Percentiles rank a stretch among this genome's conserved stretches.
phyloP scores from a whole-genome alignment of 768 basidiomycete genomes.

The Phlebiopsis flavidoalba region DNA sequence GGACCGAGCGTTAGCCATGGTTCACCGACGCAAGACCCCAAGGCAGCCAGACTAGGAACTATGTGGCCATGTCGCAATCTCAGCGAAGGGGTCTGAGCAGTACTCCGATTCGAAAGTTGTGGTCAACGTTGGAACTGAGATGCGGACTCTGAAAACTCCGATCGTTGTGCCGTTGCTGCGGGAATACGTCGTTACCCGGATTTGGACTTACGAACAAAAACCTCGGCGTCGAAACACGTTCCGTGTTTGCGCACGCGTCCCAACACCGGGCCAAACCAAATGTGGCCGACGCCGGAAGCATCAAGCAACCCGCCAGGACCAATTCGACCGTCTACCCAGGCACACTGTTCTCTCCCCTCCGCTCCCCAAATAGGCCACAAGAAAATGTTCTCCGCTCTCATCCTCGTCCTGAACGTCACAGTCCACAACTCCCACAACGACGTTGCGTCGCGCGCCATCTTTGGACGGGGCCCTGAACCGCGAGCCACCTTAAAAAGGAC shows the following conservation, averaged over 20 bases:
- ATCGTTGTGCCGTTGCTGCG: background rate
- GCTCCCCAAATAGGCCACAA: conserved; percentile 40
- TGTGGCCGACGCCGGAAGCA: conserved; percentile 42
- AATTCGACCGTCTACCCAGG: conserved; percentile 36
- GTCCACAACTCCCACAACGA: conserved; percentile 14
- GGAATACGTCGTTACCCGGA: background rate
- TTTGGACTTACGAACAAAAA: conserved; percentile 25
- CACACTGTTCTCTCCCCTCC: conserved; percentile 39
- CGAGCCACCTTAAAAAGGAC: conserved; percentile 18
- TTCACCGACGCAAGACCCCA: background rate
- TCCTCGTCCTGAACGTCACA: conserved; percentile 19
- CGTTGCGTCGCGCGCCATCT: conserved; percentile 8
- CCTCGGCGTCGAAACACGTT: conserved; percentile 67
- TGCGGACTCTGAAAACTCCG: background rate
- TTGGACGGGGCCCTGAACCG: conserved; percentile 11
- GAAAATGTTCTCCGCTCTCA: conserved; percentile 22
- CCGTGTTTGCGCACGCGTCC: conserved; percentile 63
- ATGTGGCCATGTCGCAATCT: background rate
- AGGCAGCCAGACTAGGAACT: background rate
- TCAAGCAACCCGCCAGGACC: conserved; percentile 49
- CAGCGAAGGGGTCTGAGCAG: background rate
- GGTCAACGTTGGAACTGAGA: background rate
- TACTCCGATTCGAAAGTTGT: background rate
- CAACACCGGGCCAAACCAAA: conserved; percentile 40
- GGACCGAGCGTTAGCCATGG: background rate